phyloP scores from a whole-genome alignment of 73 alveolate species.

The Paramecium sexaurelia region DNA sequence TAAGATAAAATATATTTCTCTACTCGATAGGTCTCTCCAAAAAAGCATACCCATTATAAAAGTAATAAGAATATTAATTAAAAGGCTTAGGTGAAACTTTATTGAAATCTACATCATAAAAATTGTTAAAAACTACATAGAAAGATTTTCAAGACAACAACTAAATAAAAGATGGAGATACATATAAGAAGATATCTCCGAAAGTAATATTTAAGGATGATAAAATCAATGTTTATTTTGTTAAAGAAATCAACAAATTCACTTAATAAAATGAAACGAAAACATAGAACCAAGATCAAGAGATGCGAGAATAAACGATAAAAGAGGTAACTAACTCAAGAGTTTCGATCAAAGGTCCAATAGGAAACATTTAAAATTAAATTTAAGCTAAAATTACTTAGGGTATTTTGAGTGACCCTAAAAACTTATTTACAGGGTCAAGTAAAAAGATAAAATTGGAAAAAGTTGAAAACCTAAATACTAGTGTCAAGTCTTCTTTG shows the following conservation, averaged over 20 bases:
- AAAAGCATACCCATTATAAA: background rate
- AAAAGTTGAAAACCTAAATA: background rate
- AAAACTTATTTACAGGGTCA: background rate
- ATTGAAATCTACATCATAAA: background rate
- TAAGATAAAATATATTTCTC: conserved; percentile 2
- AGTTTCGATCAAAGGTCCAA: conserved; percentile 5
- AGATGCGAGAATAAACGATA: background rate
- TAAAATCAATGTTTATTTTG: conserved; percentile 26
- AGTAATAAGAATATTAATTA: background rate
- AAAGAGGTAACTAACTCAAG: background rate
- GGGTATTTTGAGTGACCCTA: background rate
- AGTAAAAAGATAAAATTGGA: background rate
- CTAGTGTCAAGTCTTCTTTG: background rate
- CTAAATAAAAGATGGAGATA: conserved; percentile 11
- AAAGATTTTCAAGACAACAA: background rate
- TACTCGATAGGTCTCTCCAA: background rate
- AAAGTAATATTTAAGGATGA: background rate
- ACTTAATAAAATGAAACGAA: background rate
- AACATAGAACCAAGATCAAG: background rate
- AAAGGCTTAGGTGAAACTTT: background rate
- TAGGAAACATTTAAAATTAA: background rate
- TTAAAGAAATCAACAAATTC: background rate
- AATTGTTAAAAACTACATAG: background rate
- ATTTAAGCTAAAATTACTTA: background rate
- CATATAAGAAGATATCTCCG: background rate